Conservation (phyloP, 108 stramenopile genomes). For the Cyclotella cryptica region DNA sequence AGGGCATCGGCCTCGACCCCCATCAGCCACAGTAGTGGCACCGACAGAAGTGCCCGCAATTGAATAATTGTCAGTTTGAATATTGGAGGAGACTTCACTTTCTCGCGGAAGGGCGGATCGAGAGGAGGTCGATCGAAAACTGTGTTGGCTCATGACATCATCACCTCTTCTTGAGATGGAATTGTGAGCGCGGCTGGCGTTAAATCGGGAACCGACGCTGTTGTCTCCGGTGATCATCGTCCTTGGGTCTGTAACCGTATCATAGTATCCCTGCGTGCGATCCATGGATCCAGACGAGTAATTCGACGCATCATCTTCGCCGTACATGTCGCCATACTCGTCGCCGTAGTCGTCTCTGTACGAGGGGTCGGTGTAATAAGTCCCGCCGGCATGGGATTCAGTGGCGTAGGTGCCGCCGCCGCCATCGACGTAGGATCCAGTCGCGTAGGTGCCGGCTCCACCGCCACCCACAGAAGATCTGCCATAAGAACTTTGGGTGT, state of each 20-base stretch:
- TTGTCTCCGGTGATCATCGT: not conserved
- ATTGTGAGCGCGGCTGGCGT: not conserved
- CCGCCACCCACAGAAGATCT: no score
- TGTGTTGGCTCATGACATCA: not conserved
- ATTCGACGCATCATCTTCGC: not conserved
- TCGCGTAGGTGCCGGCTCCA: no score
- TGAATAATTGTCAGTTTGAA: not conserved
- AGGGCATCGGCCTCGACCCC: constrained; percentile 38
- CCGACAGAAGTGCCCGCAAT: not conserved
- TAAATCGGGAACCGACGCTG: not conserved
- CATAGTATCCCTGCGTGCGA: not conserved
- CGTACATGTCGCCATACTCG: not conserved
- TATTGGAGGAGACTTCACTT: not conserved
- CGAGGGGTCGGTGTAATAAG: not conserved
- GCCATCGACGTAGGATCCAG: no score
- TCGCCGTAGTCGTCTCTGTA: not conserved
- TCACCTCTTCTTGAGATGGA: not conserved
- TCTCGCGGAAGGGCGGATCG: not conserved
- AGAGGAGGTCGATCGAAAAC: not conserved
- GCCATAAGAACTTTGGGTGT: no score
- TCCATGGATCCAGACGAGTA: not conserved
- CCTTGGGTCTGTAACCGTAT: not conserved
- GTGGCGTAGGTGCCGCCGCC: no score
- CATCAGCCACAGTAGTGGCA: constrained; percentile 33
- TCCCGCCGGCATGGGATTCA: no score